Evolutionary conservation across 176 grass and related monocot genomes (phyloP), one percentile per base, ranked within the genome.

Genomic region (Chrysopogon serrulatus): DNA sequence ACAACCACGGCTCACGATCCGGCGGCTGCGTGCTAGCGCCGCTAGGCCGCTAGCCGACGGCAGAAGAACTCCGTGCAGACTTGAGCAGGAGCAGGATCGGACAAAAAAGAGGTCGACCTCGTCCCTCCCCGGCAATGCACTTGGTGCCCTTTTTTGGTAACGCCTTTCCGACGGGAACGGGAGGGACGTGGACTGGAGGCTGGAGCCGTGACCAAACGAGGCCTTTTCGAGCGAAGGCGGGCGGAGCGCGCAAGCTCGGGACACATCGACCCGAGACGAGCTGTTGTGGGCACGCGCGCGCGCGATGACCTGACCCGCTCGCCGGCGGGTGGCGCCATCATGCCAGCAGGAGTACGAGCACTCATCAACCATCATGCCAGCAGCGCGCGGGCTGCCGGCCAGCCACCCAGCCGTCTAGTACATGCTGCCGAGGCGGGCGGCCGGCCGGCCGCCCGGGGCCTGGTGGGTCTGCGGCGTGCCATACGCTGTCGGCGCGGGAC

Each of bases 261-360:
- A 76, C 79, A 30, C n/a, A n/a, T n/a, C n/a, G 12, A 53, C 56
- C 10, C 42, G 74, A 47, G 82, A 48, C 59, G 74, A 9, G 39
- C 24, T n/a, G n/a, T n/a, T n/a, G 19, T 61, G 70, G 82, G 19
- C 77, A 71, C 88, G 73, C n/a, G n/a, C n/a, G n/a, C n/a, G n/a
- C 88, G 73, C 73, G 83, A 33, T 73, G 71, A 74, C 75, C 45
- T 70, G 68, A 78, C 65, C 41, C 2, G 82, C 69, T 63, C 82
- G 74, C 33, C 78, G 77, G 77, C 69, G 67, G 68, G 84, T 56
- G 84, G 36, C 84, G 72, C 59, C 79, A 68, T 90, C n/a, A 74
- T 87, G 75, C 31, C 11, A 10, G 72, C 70, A 73, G 13, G 67
- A 13, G 74, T 68, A 74, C n/a, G n/a, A n/a, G n/a, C n/a, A n/a